Evolutionary conservation across 768 basidiomycete species (phyloP), one percentile per base, ranked within the genome.

Genomic region (Pisolithus orientalis): DNA sequence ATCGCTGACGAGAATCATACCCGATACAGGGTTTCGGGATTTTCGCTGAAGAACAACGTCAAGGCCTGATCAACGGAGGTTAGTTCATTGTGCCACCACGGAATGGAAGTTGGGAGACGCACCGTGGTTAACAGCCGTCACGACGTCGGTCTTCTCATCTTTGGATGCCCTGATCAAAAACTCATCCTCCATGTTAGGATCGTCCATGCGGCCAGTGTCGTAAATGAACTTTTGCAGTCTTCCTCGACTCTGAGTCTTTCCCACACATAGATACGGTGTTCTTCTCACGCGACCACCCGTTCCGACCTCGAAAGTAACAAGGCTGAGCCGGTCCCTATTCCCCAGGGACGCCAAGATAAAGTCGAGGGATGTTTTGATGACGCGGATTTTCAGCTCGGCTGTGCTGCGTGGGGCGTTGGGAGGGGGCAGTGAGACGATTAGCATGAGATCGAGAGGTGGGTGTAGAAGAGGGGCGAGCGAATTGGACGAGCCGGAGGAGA

Each of bases 81-180:
- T 16, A 21, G 39, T 24, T 43, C 37, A 10, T 13, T 17, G 45
- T 21, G 27, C 21, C 3, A 50, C 34, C 43, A 27, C 37, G 8
- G n/a, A 40, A 16, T 16, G 14, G 7, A 32, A 21, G n/a, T 14
- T 31, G 7, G 13, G 39, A 43, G 29, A 54, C 73, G 47, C 49
- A 85, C 90, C 92, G 61, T 95, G 87, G 66, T 99, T 99, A 52
- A 97, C 91, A n/a, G 94, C 96, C 10, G 94, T 95, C 24, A 98
- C 93, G 16, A 99, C 95, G 67, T 96, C 95, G 27, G 91, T 91
- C 70, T 94, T 90, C 70, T 97, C 94, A 16, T 97, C 94, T 64
- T 86, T 86, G 53, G 82, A 82, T 13, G 83, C 83, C 54, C 83
- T 75, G 17, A 90, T 82, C 65, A 86, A 67, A 57, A 81, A 81